Percentiles rank a stretch among this genome's conserved stretches.
These are phyloP conservation scores for Tolypocladium tundrense DNA, from an alignment of 2,329 filamentous ascomycete species.

Conservation along the genomic window DNA sequence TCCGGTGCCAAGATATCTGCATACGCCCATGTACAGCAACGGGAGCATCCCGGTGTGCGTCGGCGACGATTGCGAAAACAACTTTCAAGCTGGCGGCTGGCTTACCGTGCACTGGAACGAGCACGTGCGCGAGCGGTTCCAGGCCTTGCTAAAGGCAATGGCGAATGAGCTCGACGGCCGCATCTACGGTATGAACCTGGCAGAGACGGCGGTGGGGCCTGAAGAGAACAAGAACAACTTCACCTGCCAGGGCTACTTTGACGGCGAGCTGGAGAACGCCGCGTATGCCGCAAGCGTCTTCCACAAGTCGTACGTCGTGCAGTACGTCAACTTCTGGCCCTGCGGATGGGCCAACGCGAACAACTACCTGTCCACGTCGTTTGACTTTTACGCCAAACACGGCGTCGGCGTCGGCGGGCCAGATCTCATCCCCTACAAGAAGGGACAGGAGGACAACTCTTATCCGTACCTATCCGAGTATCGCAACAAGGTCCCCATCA, in stretches of 20 bases:
- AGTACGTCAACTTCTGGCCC: constrained; percentile 13
- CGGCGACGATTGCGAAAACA: constrained; percentile 4
- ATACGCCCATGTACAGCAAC: constrained; percentile 9
- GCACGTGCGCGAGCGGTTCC: constrained; percentile 6
- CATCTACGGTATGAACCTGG: constrained; percentile 9
- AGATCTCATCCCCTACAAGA: neutral
- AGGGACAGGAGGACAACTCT: neutral
- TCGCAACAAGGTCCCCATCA: neutral
- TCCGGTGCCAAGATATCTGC: constrained; percentile 9
- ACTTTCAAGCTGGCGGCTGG: neutral
- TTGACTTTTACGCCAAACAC: neutral
- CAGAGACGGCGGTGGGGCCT: constrained; percentile 9
- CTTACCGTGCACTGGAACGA: neutral
- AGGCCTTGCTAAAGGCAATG: constrained; percentile 6
- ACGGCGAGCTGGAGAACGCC: neutral
- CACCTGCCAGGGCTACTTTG: neutral
- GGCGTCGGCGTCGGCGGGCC: neutral
- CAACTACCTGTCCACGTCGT: neutral
- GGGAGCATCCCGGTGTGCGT: constrained; percentile 9
- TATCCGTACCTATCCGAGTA: neutral
- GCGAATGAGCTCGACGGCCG: constrained; percentile 8
- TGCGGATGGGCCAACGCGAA: constrained; percentile 7
- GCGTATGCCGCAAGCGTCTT: constrained; percentile 5
- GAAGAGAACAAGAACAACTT: neutral
- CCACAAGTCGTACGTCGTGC: constrained; percentile 7